phyloP scores from a whole-genome alignment of 306 rosid species.

The Inga leiocalycina region DNA sequence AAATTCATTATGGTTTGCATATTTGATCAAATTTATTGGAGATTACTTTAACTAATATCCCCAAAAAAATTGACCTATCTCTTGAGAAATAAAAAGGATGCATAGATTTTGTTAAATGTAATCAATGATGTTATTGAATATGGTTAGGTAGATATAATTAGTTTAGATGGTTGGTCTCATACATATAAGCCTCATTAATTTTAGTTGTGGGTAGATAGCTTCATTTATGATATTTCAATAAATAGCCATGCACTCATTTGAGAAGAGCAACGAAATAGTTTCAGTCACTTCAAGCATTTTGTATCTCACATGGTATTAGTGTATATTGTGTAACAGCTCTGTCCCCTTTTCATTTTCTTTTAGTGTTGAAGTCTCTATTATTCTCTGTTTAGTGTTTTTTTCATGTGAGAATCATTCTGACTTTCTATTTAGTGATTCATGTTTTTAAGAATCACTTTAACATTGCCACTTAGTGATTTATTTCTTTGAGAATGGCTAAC shows the following conservation, averaged over 20 bases:
- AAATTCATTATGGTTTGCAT: background rate
- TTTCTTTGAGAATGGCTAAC: background rate
- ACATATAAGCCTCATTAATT: background rate
- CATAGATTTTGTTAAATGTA: background rate
- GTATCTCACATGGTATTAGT: background rate
- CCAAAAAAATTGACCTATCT: background rate
- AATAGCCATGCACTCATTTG: background rate
- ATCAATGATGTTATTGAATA: background rate
- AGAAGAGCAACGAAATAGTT: background rate
- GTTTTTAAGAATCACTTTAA: background rate
- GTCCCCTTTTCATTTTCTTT: background rate
- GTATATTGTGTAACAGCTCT: background rate
- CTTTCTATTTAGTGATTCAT: no score
- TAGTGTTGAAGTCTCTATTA: background rate
- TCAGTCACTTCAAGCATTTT: background rate
- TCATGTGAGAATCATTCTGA: background rate
- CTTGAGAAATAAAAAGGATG: background rate
- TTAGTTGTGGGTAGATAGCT: background rate
- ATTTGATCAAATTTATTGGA: background rate
- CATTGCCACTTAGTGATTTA: background rate
- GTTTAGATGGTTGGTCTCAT: background rate
- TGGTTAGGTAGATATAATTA: background rate
- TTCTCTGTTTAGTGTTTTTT: background rate
- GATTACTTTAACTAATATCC: background rate
- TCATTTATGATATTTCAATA: background rate